Base-by-base conservation (phyloP, 129 eudicot genomes). In the Chrysanthemum seticuspe region DNA sequence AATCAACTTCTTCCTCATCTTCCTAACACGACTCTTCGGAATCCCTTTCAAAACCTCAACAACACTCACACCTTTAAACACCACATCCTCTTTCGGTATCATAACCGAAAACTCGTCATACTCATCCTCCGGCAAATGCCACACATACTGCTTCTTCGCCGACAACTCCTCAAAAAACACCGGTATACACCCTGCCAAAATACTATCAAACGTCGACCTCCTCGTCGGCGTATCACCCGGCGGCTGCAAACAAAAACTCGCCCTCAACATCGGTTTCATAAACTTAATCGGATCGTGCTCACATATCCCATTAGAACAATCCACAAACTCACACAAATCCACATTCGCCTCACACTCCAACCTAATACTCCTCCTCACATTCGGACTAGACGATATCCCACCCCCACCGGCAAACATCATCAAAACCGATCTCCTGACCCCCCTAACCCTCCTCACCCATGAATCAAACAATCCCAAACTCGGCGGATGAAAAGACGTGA, bases 341-440 rank as follows among this genome's bases (percentile, higher is more conserved):
- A 73, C 14, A 50, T 82, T 21, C 14, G 74, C 76, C 4, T 83
- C 81, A 48, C 97, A 94, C 51, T 94, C 98, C 7, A 88, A 78
- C 34, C 96, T 40, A 13, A 94, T 90, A 74, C 98, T 94, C 25
- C 97, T 80, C 5, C 96, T 74, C 0, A 90, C 78, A 67, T 88
- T 94, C 8, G 97, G 93, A 4, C 84, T 70, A 4, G 80, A 67
- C 11, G 98, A 90, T 14, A 87, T 76, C 13, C 93, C 96, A 3
- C 97, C 96, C 6, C 98, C 98, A 3, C 91, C 98, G n/a, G 97
- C 97, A 53, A 94, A 90, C 48, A 90, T 12, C 93, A 84, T 84
- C 6, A 90, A 59, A 3, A 87, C 78, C 6, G 80, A 64, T 68
- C 97, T 67, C 62, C 81, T 72, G 0, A 93, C 84, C 16, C 78